phyloP scores from a whole-genome alignment of 805 yeast genomes.

The Jamesozyma lodderae region DNA sequence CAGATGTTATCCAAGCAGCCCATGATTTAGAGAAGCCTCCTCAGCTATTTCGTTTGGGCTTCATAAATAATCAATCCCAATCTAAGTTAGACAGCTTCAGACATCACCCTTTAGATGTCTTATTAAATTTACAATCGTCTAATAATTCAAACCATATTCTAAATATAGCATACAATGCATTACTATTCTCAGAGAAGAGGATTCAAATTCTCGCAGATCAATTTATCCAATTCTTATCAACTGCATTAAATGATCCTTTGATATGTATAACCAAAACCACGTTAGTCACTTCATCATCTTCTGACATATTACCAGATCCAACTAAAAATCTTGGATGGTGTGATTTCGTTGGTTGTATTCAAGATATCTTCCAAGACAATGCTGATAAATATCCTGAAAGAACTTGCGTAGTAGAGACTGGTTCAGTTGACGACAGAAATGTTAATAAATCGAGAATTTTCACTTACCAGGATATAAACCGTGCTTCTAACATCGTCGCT shows the following conservation, averaged over 20 bases:
- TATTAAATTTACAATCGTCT: conserved; percentile 26
- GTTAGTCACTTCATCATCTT: conserved; percentile 62
- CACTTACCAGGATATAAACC: conserved; percentile 79
- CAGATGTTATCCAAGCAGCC: conserved; percentile 39
- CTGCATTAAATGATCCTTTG: conserved; percentile 32
- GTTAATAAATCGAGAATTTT: conserved; percentile 51
- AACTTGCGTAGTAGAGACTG: conserved; percentile 85
- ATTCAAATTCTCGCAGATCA: conserved; percentile 66
- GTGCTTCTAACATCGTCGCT: conserved; percentile 88
- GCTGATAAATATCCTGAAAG: conserved; percentile 80
- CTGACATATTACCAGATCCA: conserved; percentile 70
- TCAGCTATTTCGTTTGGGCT: conserved; percentile 43
- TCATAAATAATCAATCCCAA: conserved; percentile 35
- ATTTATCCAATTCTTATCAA: conserved; percentile 43
- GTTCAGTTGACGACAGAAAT: conserved; percentile 43
- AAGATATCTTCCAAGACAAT: conserved; percentile 84
- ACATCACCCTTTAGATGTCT: conserved; percentile 38
- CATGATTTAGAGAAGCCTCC: conserved; percentile 52
- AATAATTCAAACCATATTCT: conserved; percentile 10
- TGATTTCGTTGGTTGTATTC: conserved; percentile 89
- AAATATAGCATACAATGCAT: conserved; percentile 50
- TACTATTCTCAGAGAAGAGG: conserved; percentile 64
- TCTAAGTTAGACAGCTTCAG: conserved; percentile 29
- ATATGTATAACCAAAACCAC: conserved; percentile 49
- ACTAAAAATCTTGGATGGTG: conserved; percentile 81